Base-by-base conservation (phyloP, 2,329 filamentous ascomycete genomes). In the Colletotrichum sp. region DNA sequence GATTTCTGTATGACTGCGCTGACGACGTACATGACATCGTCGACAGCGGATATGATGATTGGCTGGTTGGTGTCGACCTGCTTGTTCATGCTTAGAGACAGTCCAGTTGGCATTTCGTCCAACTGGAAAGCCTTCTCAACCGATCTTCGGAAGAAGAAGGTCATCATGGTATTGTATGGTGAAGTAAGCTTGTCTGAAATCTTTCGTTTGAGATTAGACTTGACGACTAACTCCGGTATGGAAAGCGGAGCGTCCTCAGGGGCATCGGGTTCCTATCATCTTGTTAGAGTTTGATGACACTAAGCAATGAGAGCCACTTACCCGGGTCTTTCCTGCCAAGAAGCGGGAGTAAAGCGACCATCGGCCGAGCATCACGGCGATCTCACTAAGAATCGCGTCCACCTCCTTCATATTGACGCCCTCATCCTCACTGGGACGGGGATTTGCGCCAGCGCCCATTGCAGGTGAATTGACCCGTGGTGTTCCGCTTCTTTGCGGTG, bases 11-110 rank as follows among this genome's bases (percentile, higher is more conserved):
- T 89, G 39, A 98, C 94, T 67, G 96, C 94, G 82, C 98, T 98
- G 82, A 98, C 95, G 80, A 99, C 98, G 85, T 98, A 99, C 96
- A 99, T 98, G 81, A 98, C 96, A 86, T 98, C 97, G 86, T 99
- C 97, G 11, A 99, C 96, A 1, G 96, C 96, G 3, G 96, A 96
- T 59, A 97, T 96, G 80, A 99, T 98, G 82, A 95, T 98, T 1
- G 97, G 97, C 4, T 95, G 91, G 79, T 96, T 95, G 74, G 93
- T 91, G 68, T 94, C 92, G 59, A 98, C 88, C 5, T 93, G 89
- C 81, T 90, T 94, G 80, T 90, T 93, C 57, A 93, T 88, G 81
- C 93, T 95, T 39, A 99, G 88, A 0, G 94, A 94, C 25, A 99
- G 87, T 25, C 95, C 95, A 1, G 90, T 86, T 0, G 97, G 97